Evolutionary conservation across 768 basidiomycete species (phyloP), one percentile per base, ranked within the genome.

Genomic region (Boletus pseudo-olivaceus): DNA sequence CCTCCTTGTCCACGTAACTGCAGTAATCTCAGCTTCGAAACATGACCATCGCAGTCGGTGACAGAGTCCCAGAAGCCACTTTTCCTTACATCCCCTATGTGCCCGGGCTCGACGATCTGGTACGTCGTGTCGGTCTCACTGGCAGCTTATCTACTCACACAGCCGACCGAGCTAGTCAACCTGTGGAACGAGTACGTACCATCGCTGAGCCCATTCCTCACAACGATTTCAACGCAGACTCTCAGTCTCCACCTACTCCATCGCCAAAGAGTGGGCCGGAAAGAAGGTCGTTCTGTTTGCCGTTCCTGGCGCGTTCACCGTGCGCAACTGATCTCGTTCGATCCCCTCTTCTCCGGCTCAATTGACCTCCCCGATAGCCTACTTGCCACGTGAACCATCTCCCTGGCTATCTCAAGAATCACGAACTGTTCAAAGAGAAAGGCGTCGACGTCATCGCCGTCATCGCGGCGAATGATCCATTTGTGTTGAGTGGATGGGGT

Each of bases 251-350:
- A 73, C 73, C 38, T 71, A 89, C 57, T 72, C 70, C 37, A 88
- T 64, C 54, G 14, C 82, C 27, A 74, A 83, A 54, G 76, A 80
- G 44, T 90, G 87, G 87, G 85, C 85, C 69, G 85, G 84, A 64
- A 92, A 92, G 76, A 88, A 87, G 67, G 87, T 92, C 48, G 85
- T 91, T 35, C 64, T 91, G 49, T 78, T 92, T 67, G 76, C 87
- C 53, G 87, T 90, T 33, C 90, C 89, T 17, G 90, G 90, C 43
- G 87, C 88, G 15, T 90, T 90, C 75, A 88, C 88, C 15, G 88
- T 89, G 57, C 55, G 84, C 56, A 46, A 11, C 30, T 5, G 43
- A 53, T 51, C 43, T 48, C 32, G 7, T 38, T 10, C 14, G 39
- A 52, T 56, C 51, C 15, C 35, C 4, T 7, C 19, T 26, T 20